These are phyloP conservation scores for Coprinellus micaceus DNA, from an alignment of 768 basidiomycete genomes.

Conservation along the genomic window DNA sequence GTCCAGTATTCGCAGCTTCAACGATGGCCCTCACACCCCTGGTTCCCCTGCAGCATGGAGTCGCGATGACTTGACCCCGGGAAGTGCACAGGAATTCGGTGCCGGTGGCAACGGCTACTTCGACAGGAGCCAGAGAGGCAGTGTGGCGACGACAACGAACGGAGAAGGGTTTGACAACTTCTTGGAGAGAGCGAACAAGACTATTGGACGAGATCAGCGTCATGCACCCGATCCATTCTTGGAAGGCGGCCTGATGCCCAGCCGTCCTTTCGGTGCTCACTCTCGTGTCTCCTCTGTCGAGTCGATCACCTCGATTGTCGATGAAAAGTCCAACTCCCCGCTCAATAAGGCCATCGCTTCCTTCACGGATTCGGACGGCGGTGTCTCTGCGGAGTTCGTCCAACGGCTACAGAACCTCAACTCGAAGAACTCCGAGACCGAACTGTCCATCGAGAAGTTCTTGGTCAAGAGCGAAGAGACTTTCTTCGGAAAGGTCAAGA, in stretches of 20 bases:
- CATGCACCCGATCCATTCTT: constrained; percentile 85
- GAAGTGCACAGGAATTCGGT: constrained; percentile 30
- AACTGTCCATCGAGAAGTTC: constrained; percentile 89
- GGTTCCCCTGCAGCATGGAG: constrained; percentile 64
- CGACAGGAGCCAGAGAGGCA: constrained; percentile 29
- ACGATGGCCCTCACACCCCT: constrained; percentile 43
- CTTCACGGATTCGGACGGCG: constrained; percentile 94
- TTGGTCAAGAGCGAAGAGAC: constrained; percentile 88
- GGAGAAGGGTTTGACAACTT: constrained; percentile 68
- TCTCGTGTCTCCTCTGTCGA: constrained; percentile 84
- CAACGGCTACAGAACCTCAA: constrained; percentile 75
- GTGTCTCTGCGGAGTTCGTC: constrained; percentile 86
- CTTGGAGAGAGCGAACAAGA: constrained; percentile 78
- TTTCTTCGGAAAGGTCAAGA: constrained; percentile 88
- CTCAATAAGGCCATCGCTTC: constrained; percentile 91
- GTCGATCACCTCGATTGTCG: constrained; percentile 86
- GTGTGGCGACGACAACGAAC: constrained; percentile 17
- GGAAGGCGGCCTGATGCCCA: constrained; percentile 55
- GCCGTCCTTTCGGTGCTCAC: constrained; percentile 74
- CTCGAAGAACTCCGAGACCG: constrained; percentile 85
- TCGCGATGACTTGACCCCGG: constrained; percentile 52
- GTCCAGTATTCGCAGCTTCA: constrained; percentile 35
- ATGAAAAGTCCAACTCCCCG: constrained; percentile 87
- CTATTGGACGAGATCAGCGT: constrained; percentile 76
- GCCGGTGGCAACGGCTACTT: constrained; percentile 53